Conservation (phyloP, 2,329 filamentous ascomycete species). For the Nothophaeocryptopus gaeumannii region DNA sequence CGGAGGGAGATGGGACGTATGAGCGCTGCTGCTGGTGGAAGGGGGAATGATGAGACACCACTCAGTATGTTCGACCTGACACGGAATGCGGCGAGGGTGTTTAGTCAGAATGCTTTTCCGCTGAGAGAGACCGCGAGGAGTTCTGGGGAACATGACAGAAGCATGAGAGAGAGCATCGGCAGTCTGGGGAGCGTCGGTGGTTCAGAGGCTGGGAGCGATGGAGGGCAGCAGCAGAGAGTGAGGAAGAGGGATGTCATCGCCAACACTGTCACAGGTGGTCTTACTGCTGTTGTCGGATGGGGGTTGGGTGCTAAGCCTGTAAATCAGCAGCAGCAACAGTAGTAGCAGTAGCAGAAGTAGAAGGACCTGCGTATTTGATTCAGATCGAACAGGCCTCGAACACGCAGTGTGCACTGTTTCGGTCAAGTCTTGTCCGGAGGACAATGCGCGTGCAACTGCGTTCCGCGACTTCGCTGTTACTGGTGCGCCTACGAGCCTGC, state of each 20-base stretch:
- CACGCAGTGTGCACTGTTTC: too few relatives aligned
- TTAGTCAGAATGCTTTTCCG: slow-evolving; percentile 47
- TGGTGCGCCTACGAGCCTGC: too few relatives aligned
- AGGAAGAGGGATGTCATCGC: slow-evolving; percentile 72
- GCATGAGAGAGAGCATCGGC: slow-evolving; percentile 23
- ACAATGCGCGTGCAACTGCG: too few relatives aligned
- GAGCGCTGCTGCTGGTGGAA: slow-evolving; percentile 14
- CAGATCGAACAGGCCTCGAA: too few relatives aligned
- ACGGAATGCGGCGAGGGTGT: slow-evolving; percentile 48
- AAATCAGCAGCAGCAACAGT: slow-evolving; percentile 10
- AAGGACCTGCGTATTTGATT: too few relatives aligned
- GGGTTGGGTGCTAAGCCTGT: slow-evolving; percentile 53
- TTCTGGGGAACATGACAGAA: slow-evolving; percentile 13
- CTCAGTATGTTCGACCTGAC: slow-evolving; percentile 55
- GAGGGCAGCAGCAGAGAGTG: slow-evolving; percentile 42
- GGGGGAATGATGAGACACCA: slow-evolving; percentile 47
- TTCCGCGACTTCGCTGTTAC: too few relatives aligned
- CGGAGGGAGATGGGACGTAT: slow-evolving; percentile 39
- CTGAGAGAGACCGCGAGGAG: slow-evolving; percentile 29
- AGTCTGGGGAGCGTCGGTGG: slow-evolving; percentile 21
- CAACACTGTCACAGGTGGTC: slow-evolving; percentile 60
- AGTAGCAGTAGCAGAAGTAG: not conserved
- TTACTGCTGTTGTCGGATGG: slow-evolving; percentile 64
- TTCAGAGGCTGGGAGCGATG: slow-evolving; percentile 16
- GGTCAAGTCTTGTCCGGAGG: too few relatives aligned